These are phyloP conservation scores for Aureobasidium sp. DNA, from an alignment of 2,329 filamentous ascomycete species.

Conservation along the genomic window DNA sequence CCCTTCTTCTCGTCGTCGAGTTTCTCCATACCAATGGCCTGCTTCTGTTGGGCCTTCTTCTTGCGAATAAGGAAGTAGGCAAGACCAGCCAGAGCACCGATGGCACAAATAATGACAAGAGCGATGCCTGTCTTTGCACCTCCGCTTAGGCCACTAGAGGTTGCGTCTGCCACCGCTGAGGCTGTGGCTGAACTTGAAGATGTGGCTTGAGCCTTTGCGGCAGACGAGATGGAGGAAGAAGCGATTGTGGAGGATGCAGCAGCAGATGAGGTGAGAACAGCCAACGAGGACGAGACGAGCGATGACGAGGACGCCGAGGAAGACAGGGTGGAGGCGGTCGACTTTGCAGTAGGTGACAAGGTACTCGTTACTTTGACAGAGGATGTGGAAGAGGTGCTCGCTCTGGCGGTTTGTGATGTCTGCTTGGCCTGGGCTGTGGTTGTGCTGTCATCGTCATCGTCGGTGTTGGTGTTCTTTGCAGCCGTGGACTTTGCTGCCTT, in stretches of 20 bases:
- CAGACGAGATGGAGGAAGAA: conserved; percentile 2
- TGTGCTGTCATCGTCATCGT: conserved; percentile 2
- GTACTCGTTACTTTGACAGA: conserved; percentile 2
- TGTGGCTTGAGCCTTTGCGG: conserved; percentile 5
- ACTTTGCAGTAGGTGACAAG: neutral
- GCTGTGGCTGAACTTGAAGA: conserved; percentile 3
- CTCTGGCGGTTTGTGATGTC: neutral
- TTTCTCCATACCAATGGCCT: conserved; percentile 21
- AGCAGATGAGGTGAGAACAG: conserved; percentile 6
- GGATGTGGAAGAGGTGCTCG: neutral
- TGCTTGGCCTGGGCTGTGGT: neutral
- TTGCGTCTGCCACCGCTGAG: neutral
- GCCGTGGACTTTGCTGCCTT: conserved; percentile 17
- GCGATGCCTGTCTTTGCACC: conserved; percentile 71
- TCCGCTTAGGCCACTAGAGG: conserved; percentile 34
- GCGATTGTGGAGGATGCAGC: conserved; percentile 15
- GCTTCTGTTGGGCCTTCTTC: conserved; percentile 57
- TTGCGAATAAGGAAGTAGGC: conserved; percentile 66
- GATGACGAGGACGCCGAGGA: neutral
- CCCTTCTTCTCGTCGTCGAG: conserved; percentile 36
- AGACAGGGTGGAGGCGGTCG: neutral
- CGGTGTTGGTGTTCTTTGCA: conserved; percentile 8
- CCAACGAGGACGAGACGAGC: neutral
- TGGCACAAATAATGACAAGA: conserved; percentile 66
- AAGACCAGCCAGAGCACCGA: conserved; percentile 60